Base-by-base conservation (phyloP, 2,329 filamentous ascomycete genomes). In the Fusarium anthophilum region DNA sequence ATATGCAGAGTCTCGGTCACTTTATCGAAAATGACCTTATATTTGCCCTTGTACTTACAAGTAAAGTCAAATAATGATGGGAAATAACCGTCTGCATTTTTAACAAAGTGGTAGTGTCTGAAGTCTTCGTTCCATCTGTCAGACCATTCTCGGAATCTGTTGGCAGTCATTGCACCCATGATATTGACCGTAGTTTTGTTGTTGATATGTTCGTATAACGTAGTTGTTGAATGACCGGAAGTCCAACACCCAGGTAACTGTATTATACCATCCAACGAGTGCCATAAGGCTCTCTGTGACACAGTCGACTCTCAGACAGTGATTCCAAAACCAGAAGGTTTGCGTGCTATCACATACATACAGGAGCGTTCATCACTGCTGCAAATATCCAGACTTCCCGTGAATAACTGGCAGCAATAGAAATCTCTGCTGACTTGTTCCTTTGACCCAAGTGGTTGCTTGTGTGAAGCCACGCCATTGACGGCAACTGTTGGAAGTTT, bases 381-480 rank as follows among this genome's bases (percentile, higher is more conserved):
- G 14, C 4, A 2, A 18, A 6, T 12, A 0, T n/a, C 14, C 3
- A 3, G 20, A 8, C 20, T n/a, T 12, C n/a, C 14, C 11, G 2
- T 3, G 20, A 5, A 3, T 8, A 6, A 17, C 0, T 30, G 0
- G 0, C 10, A 17, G 6, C 3, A 18, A 32, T 3, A 32, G 6
- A 18, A 10, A 1, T 6, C 2, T 1, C 3, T 6, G 11, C 28
- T 32, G 15, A 7, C 12, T 7, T 32, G 4, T 17, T n/a, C 8
- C 22, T 7, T 3, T 2, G 0, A 18, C 12, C 5, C 3, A 6
- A 32, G 4, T 4, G 0, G 1, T 9, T 13, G 11, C 1, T 10
- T n/a, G 26, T 17, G 11, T 8, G 10, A 15, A 4, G 10, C 3
- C 10, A 30, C 12, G 28, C 17, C 2, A 17, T 50, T n/a, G 14